These are phyloP conservation scores for Lactifluus pinguis DNA, from an alignment of 768 basidiomycete genomes.

Conservation along the genomic window DNA sequence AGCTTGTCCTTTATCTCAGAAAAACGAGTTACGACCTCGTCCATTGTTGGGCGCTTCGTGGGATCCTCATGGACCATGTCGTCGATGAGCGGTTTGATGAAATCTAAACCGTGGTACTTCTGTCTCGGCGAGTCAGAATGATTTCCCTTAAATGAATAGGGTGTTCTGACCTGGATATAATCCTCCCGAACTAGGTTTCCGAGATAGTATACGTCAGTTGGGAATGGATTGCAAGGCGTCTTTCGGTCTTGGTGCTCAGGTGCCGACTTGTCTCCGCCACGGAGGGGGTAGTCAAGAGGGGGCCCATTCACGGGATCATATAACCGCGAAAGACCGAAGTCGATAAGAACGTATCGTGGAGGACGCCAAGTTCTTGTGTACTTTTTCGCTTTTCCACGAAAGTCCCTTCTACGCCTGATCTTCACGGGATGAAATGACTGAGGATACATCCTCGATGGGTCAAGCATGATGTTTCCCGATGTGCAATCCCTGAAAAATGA, in stretches of 20 bases:
- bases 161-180: conserved; percentile 10
- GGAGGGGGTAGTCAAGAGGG: conserved; percentile 16
- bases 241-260: conserved; percentile 20
- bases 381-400: conserved; percentile 4
- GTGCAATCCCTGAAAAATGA: conserved; percentile 6
- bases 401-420: not conserved
- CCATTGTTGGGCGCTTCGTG: conserved; percentile 25
- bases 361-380: conserved; percentile 21
- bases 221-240: conserved; percentile 19
- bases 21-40: not conserved
- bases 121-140: not conserved
- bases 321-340: conserved; percentile 24
- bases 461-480: conserved; percentile 10
- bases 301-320: conserved; percentile 14
- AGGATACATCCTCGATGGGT: conserved; percentile 12
- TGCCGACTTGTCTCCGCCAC: conserved; percentile 22
- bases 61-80: conserved; percentile 33
- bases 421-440: conserved; percentile 7
- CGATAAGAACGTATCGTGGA: conserved; percentile 25
- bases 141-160: not conserved
- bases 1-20: not conserved
- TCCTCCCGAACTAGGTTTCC: conserved; percentile 20
- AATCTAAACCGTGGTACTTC: conserved; percentile 10
- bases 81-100: conserved; percentile 9
- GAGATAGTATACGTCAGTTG: conserved; percentile 22